phyloP scores from a whole-genome alignment of 352 stramenopile genomes.

The Peronosclerospora sorghi region DNA sequence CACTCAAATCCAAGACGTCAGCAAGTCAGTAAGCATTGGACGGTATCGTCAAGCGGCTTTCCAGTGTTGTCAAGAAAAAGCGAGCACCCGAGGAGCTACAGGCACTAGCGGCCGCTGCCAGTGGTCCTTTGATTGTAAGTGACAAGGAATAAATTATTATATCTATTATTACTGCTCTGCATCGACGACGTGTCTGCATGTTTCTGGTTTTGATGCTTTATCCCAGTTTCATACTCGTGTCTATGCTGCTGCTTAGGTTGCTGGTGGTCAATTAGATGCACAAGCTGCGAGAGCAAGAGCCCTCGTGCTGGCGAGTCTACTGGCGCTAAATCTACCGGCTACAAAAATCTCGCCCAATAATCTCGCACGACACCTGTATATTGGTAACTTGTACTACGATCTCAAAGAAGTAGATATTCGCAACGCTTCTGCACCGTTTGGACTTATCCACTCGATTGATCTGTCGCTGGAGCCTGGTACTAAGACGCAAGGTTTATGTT shows the following conservation, averaged over 20 bases:
- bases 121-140: constrained; percentile 19
- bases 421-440: constrained; percentile 51
- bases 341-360: constrained; percentile 41
- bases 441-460: constrained; percentile 60
- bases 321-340: constrained; percentile 43
- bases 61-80: constrained; percentile 61
- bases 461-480: constrained; percentile 65
- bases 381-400: constrained; percentile 76
- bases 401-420: constrained; percentile 72
- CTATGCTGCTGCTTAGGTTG: constrained; percentile 29
- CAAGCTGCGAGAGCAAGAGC: constrained; percentile 46
- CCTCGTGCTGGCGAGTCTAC: constrained; percentile 54
- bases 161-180: neutral
- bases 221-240: constrained; percentile 36
- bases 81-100: constrained; percentile 28
- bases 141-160: neutral
- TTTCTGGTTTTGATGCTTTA: constrained; percentile 15
- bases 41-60: constrained; percentile 59
- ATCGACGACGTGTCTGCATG: constrained; percentile 4
- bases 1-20: constrained; percentile 1
- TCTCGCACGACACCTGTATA: constrained; percentile 61
- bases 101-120: constrained; percentile 1
- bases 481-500: neutral
- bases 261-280: constrained; percentile 30
- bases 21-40: constrained; percentile 22